phyloP scores from a whole-genome alignment of 2,329 filamentous ascomycete genomes.

The Atkinsonella texensis region DNA sequence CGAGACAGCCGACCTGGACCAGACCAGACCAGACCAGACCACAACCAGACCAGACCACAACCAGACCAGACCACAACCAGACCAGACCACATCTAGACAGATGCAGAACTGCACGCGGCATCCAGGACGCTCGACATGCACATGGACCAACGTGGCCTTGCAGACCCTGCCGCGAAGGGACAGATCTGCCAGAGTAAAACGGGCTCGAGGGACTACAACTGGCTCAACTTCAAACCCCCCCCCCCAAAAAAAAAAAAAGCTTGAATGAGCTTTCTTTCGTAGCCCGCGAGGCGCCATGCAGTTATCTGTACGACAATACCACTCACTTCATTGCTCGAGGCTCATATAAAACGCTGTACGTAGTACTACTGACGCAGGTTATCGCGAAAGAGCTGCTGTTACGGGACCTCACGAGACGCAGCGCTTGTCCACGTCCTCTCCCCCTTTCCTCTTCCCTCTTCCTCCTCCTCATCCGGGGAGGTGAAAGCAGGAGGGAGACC shows the following conservation, averaged over 20 bases:
- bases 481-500: too few species aligned
- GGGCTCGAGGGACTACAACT: not conserved
- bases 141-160: not conserved
- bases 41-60: not conserved
- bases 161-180: not conserved
- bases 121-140: not conserved
- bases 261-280: not conserved
- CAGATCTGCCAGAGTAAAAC: not conserved
- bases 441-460: too few species aligned
- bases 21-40: not conserved
- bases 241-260: not conserved
- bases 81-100: not conserved
- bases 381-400: too few species aligned
- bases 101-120: not conserved
- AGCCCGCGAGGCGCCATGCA: not conserved
- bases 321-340: too few species aligned
- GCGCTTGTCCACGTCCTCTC: too few species aligned
- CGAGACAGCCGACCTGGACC: not conserved
- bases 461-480: too few species aligned
- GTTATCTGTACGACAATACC: too few species aligned
- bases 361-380: too few species aligned
- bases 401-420: too few species aligned
- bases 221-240: constrained; percentile 3
- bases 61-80: too few species aligned
- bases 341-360: too few species aligned